phyloP scores from a whole-genome alignment of 805 yeast genomes.

The Maudiozyma saulgeensis region DNA sequence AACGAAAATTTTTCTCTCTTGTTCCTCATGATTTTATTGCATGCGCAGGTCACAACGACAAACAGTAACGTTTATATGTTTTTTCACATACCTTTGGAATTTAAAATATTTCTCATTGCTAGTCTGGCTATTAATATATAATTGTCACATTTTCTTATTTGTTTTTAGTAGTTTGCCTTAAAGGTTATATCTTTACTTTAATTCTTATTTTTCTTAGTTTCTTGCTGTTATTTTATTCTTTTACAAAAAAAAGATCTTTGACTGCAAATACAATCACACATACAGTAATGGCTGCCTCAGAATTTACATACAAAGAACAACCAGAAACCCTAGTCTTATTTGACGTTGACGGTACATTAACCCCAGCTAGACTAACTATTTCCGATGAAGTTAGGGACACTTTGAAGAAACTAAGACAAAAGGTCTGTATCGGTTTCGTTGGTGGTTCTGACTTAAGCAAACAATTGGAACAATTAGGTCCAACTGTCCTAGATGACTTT shows the following conservation, averaged over 20 bases:
- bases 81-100: no score
- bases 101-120: no score
- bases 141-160: not conserved
- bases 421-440: slow-evolving; percentile 92
- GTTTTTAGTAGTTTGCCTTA: not conserved
- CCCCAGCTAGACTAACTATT: slow-evolving; percentile 84
- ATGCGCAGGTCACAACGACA: no score
- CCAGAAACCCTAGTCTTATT: slow-evolving; percentile 85
- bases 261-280: not conserved
- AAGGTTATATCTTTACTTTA: not conserved
- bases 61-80: no score
- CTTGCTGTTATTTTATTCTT: not conserved
- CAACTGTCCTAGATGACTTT: slow-evolving; percentile 63
- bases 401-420: slow-evolving; percentile 70
- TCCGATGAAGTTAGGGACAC: slow-evolving; percentile 70
- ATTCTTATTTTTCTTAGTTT: not conserved
- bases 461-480: slow-evolving; percentile 94
- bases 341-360: slow-evolving; percentile 97
- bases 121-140: no score
- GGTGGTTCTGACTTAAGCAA: slow-evolving; percentile 94
- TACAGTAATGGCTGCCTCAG: slow-evolving; percentile 27
- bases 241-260: slow-evolving; percentile 2
- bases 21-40: no score
- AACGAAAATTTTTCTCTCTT: no score
- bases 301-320: slow-evolving; percentile 64